phyloP scores from a whole-genome alignment of 352 stramenopile genomes.

The Pythium aquatile region DNA sequence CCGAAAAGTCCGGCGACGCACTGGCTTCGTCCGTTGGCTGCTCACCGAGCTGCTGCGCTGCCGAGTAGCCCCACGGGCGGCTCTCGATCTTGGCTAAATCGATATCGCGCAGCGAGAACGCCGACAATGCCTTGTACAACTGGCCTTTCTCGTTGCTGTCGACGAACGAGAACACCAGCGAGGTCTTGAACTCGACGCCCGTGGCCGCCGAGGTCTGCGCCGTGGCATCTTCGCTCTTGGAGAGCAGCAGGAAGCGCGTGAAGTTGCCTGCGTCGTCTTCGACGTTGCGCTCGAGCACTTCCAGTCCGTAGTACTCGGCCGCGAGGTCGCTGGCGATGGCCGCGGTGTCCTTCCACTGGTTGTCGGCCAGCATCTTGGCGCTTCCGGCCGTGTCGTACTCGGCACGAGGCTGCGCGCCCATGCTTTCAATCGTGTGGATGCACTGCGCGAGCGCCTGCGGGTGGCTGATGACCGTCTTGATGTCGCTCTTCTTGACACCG shows the following conservation, averaged over 20 bases:
- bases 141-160: slow-evolving; percentile 55
- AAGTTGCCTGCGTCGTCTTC: slow-evolving; percentile 93
- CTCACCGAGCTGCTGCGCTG: slow-evolving; percentile 46
- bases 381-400: slow-evolving; percentile 97
- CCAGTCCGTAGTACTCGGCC: slow-evolving; percentile 92
- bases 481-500: slow-evolving; percentile 82
- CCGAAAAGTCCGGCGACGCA: slow-evolving; percentile 35
- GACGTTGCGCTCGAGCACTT: slow-evolving; percentile 86
- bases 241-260: slow-evolving; percentile 91
- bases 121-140: slow-evolving; percentile 59
- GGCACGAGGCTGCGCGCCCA: slow-evolving; percentile 74
- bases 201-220: slow-evolving; percentile 24
- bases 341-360: slow-evolving; percentile 80
- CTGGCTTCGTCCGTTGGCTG: slow-evolving; percentile 25
- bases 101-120: slow-evolving; percentile 63
- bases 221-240: slow-evolving; percentile 48
- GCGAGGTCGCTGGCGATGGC: slow-evolving; percentile 96
- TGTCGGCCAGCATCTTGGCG: slow-evolving; percentile 95
- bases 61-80: slow-evolving; percentile 57
- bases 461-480: slow-evolving; percentile 96
- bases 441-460: slow-evolving; percentile 96
- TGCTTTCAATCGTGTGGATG: slow-evolving; percentile 91
- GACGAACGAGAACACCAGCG: slow-evolving; percentile 72
- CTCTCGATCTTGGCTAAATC: slow-evolving; percentile 78
- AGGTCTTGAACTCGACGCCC: slow-evolving; percentile 63